A percentile compares a stretch with the other conserved stretches of the same genome.
These are phyloP conservation scores for Stentor coeruleus DNA, from an alignment of 73 alveolate species.

Conservation along the genomic window DNA sequence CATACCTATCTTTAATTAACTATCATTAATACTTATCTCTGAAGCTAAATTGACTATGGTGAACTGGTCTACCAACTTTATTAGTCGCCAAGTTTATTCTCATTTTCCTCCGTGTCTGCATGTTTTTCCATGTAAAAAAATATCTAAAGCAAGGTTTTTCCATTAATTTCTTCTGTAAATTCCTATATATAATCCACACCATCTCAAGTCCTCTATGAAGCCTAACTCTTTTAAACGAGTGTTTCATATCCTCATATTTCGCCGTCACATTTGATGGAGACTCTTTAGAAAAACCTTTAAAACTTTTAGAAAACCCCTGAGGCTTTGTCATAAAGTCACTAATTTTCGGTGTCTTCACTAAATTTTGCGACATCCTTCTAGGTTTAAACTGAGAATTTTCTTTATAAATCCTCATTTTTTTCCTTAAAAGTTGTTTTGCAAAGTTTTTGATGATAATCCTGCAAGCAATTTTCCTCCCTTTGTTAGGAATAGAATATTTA, in stretches of 20 bases:
- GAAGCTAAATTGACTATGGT: not conserved
- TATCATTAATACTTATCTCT: not conserved
- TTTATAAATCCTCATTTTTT: no score
- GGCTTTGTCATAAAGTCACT: not conserved
- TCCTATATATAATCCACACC: not conserved
- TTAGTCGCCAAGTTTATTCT: not conserved
- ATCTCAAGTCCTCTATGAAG: not conserved
- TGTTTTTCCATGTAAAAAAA: not conserved
- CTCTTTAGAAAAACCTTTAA: not conserved
- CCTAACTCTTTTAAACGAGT: not conserved
- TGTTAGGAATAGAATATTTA: not conserved
- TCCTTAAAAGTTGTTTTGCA: not conserved
- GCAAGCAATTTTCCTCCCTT: not conserved
- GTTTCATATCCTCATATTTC: not conserved
- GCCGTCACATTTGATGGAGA: not conserved
- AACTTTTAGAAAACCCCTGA: not conserved
- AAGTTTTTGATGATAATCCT: not conserved
- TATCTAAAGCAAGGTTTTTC: not conserved
- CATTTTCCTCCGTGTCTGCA: not conserved
- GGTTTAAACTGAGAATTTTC: not conserved
- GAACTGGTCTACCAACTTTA: not conserved
- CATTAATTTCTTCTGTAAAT: not conserved
- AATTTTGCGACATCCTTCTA: not conserved
- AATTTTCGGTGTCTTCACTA: not conserved
- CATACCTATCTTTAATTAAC: no score